Base-by-base conservation (phyloP, 2,329 filamentous ascomycete species). In the Teratosphaeria gauchensis region DNA sequence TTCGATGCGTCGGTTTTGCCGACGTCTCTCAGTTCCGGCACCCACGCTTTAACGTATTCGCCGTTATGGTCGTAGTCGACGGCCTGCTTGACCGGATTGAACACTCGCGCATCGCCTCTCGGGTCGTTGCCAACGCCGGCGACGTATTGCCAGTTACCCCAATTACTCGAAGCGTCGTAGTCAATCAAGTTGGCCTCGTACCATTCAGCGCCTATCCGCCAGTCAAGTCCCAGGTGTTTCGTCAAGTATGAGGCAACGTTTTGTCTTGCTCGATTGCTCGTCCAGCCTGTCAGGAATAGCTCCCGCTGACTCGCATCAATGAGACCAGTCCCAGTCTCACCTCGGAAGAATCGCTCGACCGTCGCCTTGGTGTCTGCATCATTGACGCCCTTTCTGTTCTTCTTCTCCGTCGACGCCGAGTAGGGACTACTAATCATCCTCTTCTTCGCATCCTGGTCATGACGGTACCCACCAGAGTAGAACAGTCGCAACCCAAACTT, bases 51-150 rank as follows among this genome's bases (percentile, higher is more conserved):
- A 8, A 90, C 84, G 64, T 90, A 92, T 6, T 80, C 75, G 2
- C 87, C 89, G 0, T 84, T 75, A 1, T 80, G 79, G 68, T 92
- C 89, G 67, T 92, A 92, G 63, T 91, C 87, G 51, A 88, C 82
- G 0, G 84, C 86, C 70, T 92, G 89, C 71, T 92, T 92, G 54
- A 92, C 84, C 0, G 88, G 88, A 66, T 92, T 92, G 77, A 92
- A 92, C 14, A 88, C 82, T n/a, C 89, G 78, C 0, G 82, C 82
- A 64, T 87, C 82, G 6, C 85, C 84, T 24, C 88, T 77, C 0
- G 88, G 89, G 64, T 92, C 88, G 63, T 91, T 92, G 7, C 89
- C 89, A 0, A 92, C 87, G 0, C 89, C 89, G 0, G 88, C 81
- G 0, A 89, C 83, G 61, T 92, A 92, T 71, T 91, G 88, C 89